phyloP scores from a whole-genome alignment of 371 early-diverging fungal genomes.

The Saksenaea oblongispora region DNA sequence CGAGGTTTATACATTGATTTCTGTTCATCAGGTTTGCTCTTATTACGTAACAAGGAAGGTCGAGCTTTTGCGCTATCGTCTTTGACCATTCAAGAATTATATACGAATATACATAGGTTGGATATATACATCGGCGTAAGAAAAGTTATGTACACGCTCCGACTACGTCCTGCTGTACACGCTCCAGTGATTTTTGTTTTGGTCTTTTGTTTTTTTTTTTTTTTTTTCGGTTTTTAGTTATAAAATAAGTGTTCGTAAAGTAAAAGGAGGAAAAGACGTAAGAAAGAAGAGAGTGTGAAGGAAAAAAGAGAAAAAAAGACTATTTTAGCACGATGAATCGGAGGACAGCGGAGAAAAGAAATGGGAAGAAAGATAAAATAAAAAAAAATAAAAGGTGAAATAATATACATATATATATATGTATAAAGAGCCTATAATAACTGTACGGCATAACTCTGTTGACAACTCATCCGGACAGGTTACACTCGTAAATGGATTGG shows the following conservation, averaged over 20 bases:
- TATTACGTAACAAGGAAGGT: neutral
- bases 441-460: conserved; percentile 3
- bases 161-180: too few relatives aligned
- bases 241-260: neutral
- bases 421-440: neutral
- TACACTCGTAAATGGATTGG: conserved; percentile 5
- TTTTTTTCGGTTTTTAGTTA: neutral
- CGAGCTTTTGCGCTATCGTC: too few relatives aligned
- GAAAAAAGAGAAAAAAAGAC: neutral
- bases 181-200: too few relatives aligned
- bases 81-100: too few relatives aligned
- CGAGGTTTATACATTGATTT: neutral
- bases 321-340: conserved; percentile 1
- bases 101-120: too few relatives aligned
- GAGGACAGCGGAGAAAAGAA: conserved; percentile 7
- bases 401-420: neutral
- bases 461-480: conserved; percentile 11
- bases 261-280: conserved; percentile 14
- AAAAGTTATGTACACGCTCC: too few relatives aligned
- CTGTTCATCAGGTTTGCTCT: neutral
- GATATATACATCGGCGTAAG: neutral
- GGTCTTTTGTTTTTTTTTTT: neutral
- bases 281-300: neutral
- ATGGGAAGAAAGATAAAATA: conserved; percentile 1
- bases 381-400: conserved; percentile 12